Base-by-base conservation (phyloP, 495 filamentous ascomycete genomes). In the Penicillium daleae region DNA sequence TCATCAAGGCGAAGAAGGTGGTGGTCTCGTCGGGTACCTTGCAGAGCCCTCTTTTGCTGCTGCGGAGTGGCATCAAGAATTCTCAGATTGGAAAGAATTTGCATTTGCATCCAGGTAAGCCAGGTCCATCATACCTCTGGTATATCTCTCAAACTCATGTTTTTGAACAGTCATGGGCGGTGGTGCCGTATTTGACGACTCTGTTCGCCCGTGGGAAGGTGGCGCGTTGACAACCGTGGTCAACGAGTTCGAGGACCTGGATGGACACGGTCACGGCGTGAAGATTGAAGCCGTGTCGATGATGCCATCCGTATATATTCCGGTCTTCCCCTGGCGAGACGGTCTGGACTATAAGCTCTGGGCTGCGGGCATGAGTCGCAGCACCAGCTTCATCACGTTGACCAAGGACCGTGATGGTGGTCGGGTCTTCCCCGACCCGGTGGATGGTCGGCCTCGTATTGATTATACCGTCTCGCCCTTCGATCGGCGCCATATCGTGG, bases 31-130 rank as follows among this genome's bases (percentile, higher is more conserved):
- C 82, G 42, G 93, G 93, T 7, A 83, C 87, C 2, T 74, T 97
- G 51, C 83, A 91, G 57, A 90, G 86, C 57, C 93, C 93, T 4
- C 71, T 95, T 1, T 69, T 98, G 6, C 78, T 97, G 42, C 75
- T 87, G 64, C 89, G 88, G 31, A 93, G 90, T 59, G 90, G 92
- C 24, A 65, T 82, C 26, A 83, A 88, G 76, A 97, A 96, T 61
- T 79, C 78, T 4, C 89, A 97, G 49, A 90, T 98, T 63, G 93
- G 93, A n/a, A 85, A 82, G 19, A 89, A 97, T 67, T 86, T 98
- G 5, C 76, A 96, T 66, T 71, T 94, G 6, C 93, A 98, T 64
- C 93, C 93, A 3, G 78, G 78, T 81, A 73, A 65, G 74, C 61
- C 4, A 4, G 4, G 12, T 15, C 24, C 26, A 8, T 51, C 6